Conservation (phyloP, 257 asterid genomes). For the Solanum bulbocastanum region DNA sequence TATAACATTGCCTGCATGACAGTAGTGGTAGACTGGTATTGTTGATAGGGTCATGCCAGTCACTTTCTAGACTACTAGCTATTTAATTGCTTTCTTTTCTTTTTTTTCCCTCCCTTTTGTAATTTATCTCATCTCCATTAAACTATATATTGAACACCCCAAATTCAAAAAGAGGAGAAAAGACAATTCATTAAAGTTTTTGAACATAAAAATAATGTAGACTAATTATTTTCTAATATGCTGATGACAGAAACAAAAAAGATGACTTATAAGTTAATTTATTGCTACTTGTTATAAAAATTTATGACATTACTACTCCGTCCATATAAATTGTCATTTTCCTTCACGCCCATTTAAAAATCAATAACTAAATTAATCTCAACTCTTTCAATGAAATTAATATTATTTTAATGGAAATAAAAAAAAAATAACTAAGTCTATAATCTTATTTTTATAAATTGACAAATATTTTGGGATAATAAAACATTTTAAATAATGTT, state of each 20-base stretch:
- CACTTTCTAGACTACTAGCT: background rate
- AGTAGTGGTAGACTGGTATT: background rate
- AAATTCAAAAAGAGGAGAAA: background rate
- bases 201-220: background rate
- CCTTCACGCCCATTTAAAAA: too few relatives aligned
- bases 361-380: too few relatives aligned
- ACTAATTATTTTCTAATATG: background rate
- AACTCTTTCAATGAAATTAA: background rate
- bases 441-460: background rate
- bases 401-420: too few relatives aligned
- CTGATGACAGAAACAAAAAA: background rate
- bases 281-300: background rate
- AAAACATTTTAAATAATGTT: too few relatives aligned
- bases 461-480: too few relatives aligned
- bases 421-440: too few relatives aligned
- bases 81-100: background rate
- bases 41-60: background rate
- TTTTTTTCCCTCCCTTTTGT: background rate
- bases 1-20: background rate
- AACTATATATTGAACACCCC: background rate
- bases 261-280: background rate
- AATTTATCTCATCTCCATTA: background rate
- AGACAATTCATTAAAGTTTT: background rate
- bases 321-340: background rate
- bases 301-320: background rate